phyloP scores from a whole-genome alignment of 2,329 filamentous ascomycete species.

The Pseudogymnoascus sp. region DNA sequence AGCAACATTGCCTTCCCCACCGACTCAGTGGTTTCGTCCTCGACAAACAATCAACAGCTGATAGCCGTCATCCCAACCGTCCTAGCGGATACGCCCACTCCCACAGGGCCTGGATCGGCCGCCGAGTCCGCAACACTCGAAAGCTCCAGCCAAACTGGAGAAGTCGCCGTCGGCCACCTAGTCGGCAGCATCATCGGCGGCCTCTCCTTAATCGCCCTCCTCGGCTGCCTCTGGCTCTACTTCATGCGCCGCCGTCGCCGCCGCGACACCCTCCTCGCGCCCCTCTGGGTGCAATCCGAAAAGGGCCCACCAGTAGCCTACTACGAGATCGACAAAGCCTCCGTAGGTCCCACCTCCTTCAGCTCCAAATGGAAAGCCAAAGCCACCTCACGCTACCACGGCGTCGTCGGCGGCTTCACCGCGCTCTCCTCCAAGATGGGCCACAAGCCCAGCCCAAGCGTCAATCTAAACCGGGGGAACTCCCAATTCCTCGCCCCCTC shows the following conservation, averaged over 20 bases:
- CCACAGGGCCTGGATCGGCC: background rate
- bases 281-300: background rate
- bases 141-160: slow-evolving; percentile 14
- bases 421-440: slow-evolving; percentile 11
- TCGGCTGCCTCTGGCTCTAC: slow-evolving; percentile 23
- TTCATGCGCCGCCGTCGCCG: slow-evolving; percentile 16
- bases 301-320: slow-evolving; percentile 16
- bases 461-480: slow-evolving; percentile 44
- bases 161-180: slow-evolving; percentile 18
- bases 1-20: background rate
- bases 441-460: slow-evolving; percentile 31
- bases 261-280: slow-evolving; percentile 6
- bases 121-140: background rate
- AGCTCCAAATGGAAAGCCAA: slow-evolving; percentile 17
- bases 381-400: slow-evolving; percentile 3
- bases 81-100: background rate
- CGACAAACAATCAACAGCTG: background rate
- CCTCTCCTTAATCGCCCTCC: slow-evolving; percentile 21
- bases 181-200: slow-evolving; percentile 25
- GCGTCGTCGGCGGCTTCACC: background rate
- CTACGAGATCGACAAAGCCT: slow-evolving; percentile 20
- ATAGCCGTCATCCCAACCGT: slow-evolving; percentile 12
- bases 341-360: slow-evolving; percentile 15
- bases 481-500: slow-evolving; percentile 39
- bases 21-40: background rate